Evolutionary conservation across 2,329 filamentous ascomycete genomes (phyloP).

Genomic region (Xylaria digitata): DNA sequence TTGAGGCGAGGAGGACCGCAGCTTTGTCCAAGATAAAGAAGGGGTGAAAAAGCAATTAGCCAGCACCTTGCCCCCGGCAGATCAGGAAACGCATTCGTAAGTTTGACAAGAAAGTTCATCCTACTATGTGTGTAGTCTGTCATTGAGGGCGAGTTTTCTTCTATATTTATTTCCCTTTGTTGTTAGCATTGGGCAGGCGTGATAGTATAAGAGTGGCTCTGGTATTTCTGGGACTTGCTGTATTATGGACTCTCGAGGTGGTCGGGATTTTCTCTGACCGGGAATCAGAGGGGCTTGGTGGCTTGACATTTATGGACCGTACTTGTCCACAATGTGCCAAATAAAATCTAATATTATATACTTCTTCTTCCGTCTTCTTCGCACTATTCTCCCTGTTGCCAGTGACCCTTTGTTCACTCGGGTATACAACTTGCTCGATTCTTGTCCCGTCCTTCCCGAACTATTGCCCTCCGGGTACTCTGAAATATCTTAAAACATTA

Average conservation of each 20-base stretch:
- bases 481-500: too few species aligned
- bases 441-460: too few species aligned
- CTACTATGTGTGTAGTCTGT: slow-evolving; percentile 13
- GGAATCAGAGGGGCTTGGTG: slow-evolving; percentile 14
- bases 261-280: slow-evolving; percentile 18
- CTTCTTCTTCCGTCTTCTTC: not conserved
- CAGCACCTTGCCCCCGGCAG: not conserved
- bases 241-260: slow-evolving; percentile 11
- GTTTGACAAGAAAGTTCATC: slow-evolving; percentile 16
- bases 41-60: slow-evolving; percentile 39
- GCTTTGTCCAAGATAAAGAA: slow-evolving; percentile 63
- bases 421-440: too few species aligned
- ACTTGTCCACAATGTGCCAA: not conserved
- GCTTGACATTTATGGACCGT: slow-evolving; percentile 6
- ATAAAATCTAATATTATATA: slow-evolving; percentile 24
- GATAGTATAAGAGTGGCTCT: slow-evolving; percentile 35
- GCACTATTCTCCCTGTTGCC: too few species aligned
- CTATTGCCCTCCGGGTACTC: too few species aligned
- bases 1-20: slow-evolving; percentile 68
- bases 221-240: slow-evolving; percentile 24
- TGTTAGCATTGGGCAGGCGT: slow-evolving; percentile 40
- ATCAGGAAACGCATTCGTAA: not conserved
- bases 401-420: too few species aligned
- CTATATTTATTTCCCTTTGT: slow-evolving; percentile 22
- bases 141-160: slow-evolving; percentile 7